phyloP scores from a whole-genome alignment of 169 alveolate species.

The Plasmodium cynomolgi region DNA sequence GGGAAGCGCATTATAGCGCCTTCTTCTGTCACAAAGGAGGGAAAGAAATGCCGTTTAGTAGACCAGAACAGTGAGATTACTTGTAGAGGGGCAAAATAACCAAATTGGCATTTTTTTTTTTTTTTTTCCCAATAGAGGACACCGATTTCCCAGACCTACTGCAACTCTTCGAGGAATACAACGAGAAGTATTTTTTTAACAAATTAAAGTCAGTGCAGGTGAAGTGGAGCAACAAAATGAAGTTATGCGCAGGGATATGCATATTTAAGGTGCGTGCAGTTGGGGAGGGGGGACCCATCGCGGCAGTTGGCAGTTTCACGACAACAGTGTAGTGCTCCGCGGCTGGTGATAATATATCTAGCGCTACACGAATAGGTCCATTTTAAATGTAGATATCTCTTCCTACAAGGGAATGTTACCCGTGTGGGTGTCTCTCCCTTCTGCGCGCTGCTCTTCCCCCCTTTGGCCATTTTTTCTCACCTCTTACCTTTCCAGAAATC shows the following conservation, averaged over 20 bases:
- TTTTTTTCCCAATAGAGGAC: slow-evolving; percentile 34
- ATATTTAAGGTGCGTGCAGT: slow-evolving; percentile 74
- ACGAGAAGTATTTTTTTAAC: slow-evolving; percentile 87
- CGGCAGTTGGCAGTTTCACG: background rate
- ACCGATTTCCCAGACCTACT: slow-evolving; percentile 85
- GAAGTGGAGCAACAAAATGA: slow-evolving; percentile 94
- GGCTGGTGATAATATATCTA: background rate
- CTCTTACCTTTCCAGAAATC: slow-evolving; percentile 36
- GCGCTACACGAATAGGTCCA: background rate
- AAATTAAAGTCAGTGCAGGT: slow-evolving; percentile 86
- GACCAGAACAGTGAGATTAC: background rate
- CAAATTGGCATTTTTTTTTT: background rate
- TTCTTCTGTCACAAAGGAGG: background rate
- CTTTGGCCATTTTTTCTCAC: background rate
- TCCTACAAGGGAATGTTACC: background rate
- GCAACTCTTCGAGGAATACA: slow-evolving; percentile 85
- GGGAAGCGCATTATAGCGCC: background rate
- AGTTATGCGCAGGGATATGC: slow-evolving; percentile 94
- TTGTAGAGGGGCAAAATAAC: background rate
- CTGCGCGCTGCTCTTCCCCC: background rate
- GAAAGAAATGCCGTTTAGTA: background rate
- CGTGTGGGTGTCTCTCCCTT: background rate
- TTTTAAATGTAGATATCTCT: background rate
- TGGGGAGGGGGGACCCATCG: too few species aligned
- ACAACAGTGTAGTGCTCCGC: background rate